phyloP scores from a whole-genome alignment of 345 rosid species.

The Hirschfeldia incana region DNA sequence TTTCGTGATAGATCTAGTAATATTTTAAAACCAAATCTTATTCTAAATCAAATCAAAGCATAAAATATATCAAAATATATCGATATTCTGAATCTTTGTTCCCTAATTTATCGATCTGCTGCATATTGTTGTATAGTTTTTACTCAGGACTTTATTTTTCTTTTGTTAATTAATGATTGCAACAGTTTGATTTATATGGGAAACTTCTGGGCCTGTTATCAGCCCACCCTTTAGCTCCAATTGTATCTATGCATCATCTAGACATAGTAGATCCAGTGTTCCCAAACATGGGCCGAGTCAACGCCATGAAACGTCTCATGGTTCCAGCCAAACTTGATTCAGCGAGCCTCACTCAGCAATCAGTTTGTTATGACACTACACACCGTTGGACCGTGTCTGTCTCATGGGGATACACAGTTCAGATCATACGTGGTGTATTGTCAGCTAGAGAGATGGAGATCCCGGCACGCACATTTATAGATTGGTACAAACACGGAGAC shows the following conservation, averaged over 20 bases:
- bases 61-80: conserved; percentile 1
- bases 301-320: conserved; percentile 49
- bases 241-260: conserved; percentile 72
- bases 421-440: conserved; percentile 52
- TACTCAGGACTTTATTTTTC: neutral
- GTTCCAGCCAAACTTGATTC: conserved; percentile 56
- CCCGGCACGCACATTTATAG: conserved; percentile 59
- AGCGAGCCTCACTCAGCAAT: conserved; percentile 63
- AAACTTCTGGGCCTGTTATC: conserved; percentile 61
- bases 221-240: conserved; percentile 75
- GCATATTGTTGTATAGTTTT: neutral
- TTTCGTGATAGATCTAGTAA: conserved; percentile 18
- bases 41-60: neutral
- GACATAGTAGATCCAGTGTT: conserved; percentile 65
- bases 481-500: conserved; percentile 53
- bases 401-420: conserved; percentile 82
- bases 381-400: conserved; percentile 71
- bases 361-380: conserved; percentile 61
- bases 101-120: neutral
- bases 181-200: conserved; percentile 64
- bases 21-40: conserved; percentile 1
- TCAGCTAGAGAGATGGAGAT: conserved; percentile 52
- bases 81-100: neutral
- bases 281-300: conserved; percentile 50
- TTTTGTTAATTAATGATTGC: neutral